Conservation (phyloP, 2,329 filamentous ascomycete genomes). For the Penicillium sclerotigenum region DNA sequence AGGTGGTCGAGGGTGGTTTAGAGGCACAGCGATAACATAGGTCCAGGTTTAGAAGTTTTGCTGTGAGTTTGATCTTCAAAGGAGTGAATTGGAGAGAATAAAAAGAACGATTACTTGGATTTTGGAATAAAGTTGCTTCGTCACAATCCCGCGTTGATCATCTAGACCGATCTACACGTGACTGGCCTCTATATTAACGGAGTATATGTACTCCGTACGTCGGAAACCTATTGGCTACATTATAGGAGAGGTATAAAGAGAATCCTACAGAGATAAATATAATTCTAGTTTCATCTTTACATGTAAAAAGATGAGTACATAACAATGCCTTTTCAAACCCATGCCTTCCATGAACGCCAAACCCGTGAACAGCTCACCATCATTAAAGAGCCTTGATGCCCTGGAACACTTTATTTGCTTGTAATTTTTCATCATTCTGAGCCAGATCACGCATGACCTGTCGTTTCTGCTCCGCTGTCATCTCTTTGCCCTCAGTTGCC, state of each 20-base stretch:
- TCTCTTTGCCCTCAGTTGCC: constrained; percentile 56
- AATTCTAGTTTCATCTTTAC: background rate
- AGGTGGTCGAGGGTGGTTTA: background rate
- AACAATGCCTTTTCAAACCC: constrained; percentile 6
- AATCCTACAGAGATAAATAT: background rate
- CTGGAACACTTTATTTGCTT: constrained; percentile 55
- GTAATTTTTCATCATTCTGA: constrained; percentile 63
- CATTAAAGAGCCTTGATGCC: constrained; percentile 46
- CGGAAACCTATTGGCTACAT: background rate
- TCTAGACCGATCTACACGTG: constrained; percentile 22
- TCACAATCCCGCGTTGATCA: constrained; percentile 14
- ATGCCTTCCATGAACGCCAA: constrained; percentile 14
- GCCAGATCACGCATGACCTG: constrained; percentile 76
- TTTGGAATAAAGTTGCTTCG: constrained; percentile 2
- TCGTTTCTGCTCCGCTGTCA: constrained; percentile 74
- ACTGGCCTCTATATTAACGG: background rate
- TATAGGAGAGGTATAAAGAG: background rate
- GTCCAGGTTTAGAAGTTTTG: background rate
- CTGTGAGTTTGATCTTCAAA: background rate
- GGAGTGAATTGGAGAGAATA: background rate
- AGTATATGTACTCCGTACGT: background rate
- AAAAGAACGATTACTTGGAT: background rate
- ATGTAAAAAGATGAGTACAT: background rate
- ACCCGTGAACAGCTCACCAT: constrained; percentile 3
- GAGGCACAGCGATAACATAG: background rate